Conservation (phyloP, 169 alveolate species). For the Plasmodium adleri region DNA sequence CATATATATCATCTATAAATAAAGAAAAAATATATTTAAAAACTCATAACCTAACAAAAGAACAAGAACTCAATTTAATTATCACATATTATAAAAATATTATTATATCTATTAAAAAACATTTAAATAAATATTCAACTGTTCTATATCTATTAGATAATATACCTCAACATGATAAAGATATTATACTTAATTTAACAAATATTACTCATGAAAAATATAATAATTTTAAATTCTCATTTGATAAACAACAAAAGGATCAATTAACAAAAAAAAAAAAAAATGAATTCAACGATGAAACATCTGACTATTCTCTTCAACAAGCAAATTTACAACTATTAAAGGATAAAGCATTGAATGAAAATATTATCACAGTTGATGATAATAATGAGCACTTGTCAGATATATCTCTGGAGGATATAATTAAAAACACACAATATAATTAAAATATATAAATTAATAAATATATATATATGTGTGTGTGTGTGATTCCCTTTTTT, state of each 20-base stretch:
- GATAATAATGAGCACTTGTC: neutral
- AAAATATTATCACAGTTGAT: neutral
- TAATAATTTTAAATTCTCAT: neutral
- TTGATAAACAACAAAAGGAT: neutral
- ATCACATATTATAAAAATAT: slow-evolving; percentile 20
- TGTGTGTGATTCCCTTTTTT: neutral
- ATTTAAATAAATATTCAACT: slow-evolving; percentile 21
- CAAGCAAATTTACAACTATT: slow-evolving; percentile 11
- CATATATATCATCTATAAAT: slow-evolving; percentile 20
- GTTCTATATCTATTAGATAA: slow-evolving; percentile 26
- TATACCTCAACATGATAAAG: slow-evolving; percentile 9
- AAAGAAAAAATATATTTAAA: slow-evolving; percentile 30
- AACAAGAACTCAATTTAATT: slow-evolving; percentile 16
- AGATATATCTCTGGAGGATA: slow-evolving; percentile 1
- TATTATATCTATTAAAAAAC: neutral
- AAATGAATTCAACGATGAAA: neutral
- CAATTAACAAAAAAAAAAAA: neutral
- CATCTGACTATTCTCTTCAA: neutral
- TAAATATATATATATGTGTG: neutral
- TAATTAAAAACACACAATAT: neutral
- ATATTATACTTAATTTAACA: slow-evolving; percentile 5
- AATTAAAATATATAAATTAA: slow-evolving; percentile 3
- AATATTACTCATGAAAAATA: neutral
- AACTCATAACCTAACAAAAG: slow-evolving; percentile 10
- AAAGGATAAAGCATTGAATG: too few relatives aligned